A percentile compares a stretch with the other conserved stretches of the same genome.
phyloP scores from a whole-genome alignment of 73 alveolate genomes.

The Halteria grandinella region DNA sequence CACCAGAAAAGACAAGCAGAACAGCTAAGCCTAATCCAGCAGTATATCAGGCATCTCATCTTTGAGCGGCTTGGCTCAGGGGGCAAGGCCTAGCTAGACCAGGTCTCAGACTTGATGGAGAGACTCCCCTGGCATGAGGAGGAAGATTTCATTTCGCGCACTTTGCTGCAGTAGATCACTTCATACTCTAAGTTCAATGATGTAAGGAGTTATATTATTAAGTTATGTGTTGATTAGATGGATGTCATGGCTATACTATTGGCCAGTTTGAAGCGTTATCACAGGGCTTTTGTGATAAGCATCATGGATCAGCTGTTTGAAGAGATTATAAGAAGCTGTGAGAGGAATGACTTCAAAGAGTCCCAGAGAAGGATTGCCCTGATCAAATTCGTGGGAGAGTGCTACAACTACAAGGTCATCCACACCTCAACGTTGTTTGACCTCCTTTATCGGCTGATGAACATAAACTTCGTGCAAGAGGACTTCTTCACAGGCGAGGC shows the following conservation, averaged over 20 bases:
- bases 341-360: slow-evolving; percentile 73
- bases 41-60: slow-evolving; percentile 35
- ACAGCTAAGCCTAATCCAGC: not conserved
- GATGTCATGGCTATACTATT: slow-evolving; percentile 40
- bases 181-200: slow-evolving; percentile 29
- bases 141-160: slow-evolving; percentile 28
- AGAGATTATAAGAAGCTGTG: slow-evolving; percentile 38
- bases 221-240: slow-evolving; percentile 9
- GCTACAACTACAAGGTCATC: slow-evolving; percentile 58
- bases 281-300: slow-evolving; percentile 4
- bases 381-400: slow-evolving; percentile 74
- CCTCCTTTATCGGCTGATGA: slow-evolving; percentile 54
- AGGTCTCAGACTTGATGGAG: slow-evolving; percentile 10
- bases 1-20: not conserved
- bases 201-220: not conserved
- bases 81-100: slow-evolving; percentile 1
- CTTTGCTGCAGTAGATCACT: not conserved
- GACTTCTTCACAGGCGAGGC: slow-evolving; percentile 44
- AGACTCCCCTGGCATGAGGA: slow-evolving; percentile 55
- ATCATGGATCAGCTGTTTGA: slow-evolving; percentile 27
- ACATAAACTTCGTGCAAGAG: slow-evolving; percentile 41
- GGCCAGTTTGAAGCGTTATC: slow-evolving; percentile 18
- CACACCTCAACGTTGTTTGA: slow-evolving; percentile 26
- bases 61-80: slow-evolving; percentile 4
- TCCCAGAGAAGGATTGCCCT: slow-evolving; percentile 59